phyloP scores from a whole-genome alignment of 176 grass and related monocot genomes.

The Pontederia crassipes region DNA sequence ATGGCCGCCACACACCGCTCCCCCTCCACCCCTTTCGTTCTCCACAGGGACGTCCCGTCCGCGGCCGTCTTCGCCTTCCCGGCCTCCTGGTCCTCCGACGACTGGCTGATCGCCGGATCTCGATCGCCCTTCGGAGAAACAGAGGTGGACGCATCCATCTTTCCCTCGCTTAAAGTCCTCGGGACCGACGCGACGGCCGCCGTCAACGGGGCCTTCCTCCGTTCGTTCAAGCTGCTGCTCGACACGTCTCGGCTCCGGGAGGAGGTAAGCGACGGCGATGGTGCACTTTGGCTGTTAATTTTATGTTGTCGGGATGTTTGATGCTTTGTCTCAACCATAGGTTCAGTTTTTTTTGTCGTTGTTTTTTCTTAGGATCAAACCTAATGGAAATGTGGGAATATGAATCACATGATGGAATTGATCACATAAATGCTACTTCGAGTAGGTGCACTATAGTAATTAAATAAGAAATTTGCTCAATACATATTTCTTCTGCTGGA shows the following conservation, averaged over 20 bases:
- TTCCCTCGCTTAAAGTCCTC: constrained; percentile 64
- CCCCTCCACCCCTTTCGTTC: constrained; percentile 32
- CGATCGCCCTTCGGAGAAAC: constrained; percentile 50
- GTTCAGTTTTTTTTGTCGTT: too few species aligned
- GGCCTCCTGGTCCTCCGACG: constrained; percentile 54
- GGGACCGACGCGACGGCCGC: constrained; percentile 50
- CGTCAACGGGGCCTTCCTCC: constrained; percentile 57
- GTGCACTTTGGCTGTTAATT: not conserved
- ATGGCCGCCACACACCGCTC: constrained; percentile 11
- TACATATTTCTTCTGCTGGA: not conserved
- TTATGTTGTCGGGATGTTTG: not conserved
- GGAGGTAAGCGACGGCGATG: constrained; percentile 28
- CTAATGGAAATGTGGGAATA: too few species aligned
- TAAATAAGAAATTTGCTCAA: not conserved
- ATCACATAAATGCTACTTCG: not conserved
- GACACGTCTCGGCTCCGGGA: constrained; percentile 33
- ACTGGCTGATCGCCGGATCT: constrained; percentile 35
- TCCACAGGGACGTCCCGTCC: constrained; percentile 39
- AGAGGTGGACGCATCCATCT: constrained; percentile 56
- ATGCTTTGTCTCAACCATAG: too few species aligned
- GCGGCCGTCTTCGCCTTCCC: constrained; percentile 57
- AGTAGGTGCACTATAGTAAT: not conserved
- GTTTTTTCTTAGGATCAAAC: too few species aligned
- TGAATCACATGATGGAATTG: too few species aligned
- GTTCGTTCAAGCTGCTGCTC: constrained; percentile 43